Evolutionary conservation across 2,329 filamentous ascomycete species (phyloP).

Genomic region (Aspergillus brunneoviolaceus): DNA sequence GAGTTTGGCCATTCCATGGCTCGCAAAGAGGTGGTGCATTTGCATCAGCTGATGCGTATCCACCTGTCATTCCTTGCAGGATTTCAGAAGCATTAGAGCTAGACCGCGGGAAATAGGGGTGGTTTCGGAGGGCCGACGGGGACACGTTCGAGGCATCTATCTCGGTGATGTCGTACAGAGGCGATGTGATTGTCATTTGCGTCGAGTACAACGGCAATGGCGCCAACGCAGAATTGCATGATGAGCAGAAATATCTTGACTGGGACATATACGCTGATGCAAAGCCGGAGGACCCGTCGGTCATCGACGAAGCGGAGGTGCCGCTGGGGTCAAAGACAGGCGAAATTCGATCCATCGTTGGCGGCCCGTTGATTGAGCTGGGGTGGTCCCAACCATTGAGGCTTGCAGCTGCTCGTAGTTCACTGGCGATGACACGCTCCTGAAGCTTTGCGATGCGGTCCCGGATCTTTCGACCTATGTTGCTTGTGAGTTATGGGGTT

Average conservation of each 20-base stretch:
- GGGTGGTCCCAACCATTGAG: conserved; percentile 30
- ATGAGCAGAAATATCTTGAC: conserved; percentile 5
- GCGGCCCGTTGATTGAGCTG: conserved; percentile 12
- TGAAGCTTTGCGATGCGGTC: conserved; percentile 37
- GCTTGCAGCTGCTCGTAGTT: conserved; percentile 30
- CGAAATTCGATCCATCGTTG: conserved; percentile 3
- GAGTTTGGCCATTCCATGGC: conserved; percentile 3
- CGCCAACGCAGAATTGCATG: conserved; percentile 6
- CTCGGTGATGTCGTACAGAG: conserved; percentile 5
- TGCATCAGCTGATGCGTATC: background rate
- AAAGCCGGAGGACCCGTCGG: background rate
- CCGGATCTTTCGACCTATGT: conserved; percentile 33
- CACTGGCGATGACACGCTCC: conserved; percentile 36
- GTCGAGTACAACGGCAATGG: conserved; percentile 2
- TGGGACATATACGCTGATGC: conserved; percentile 7
- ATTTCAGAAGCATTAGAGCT: background rate
- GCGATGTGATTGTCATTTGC: background rate
- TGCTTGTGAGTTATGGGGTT: background rate
- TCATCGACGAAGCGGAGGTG: conserved; percentile 4
- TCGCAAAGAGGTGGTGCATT: conserved; percentile 2
- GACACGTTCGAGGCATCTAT: background rate
- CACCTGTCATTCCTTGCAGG: background rate
- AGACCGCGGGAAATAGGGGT: background rate
- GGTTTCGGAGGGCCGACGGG: background rate
- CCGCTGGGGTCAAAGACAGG: conserved; percentile 8